These are phyloP conservation scores for Parmelia sp. DNA, from an alignment of 495 filamentous ascomycete genomes.

Conservation along the genomic window DNA sequence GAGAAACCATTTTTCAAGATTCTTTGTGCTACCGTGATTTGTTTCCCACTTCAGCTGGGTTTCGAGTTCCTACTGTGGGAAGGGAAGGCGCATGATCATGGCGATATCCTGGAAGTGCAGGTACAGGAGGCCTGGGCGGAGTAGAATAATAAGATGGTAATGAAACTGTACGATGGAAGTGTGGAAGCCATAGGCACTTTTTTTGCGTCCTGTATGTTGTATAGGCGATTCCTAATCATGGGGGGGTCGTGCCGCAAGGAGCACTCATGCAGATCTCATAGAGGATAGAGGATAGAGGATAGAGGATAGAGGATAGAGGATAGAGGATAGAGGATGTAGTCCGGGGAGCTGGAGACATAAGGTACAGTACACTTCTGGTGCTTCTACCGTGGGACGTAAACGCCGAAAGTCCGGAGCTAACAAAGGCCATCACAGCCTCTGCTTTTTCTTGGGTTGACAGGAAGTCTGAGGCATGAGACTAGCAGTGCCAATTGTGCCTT, in stretches of 20 bases:
- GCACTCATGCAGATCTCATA: not conserved
- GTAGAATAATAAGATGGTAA: no score
- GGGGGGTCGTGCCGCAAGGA: not conserved
- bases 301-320: no score
- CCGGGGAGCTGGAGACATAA: no score
- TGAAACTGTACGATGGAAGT: not conserved
- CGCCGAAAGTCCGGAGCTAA: not conserved
- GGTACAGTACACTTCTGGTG: no score
- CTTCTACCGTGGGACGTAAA: no score
- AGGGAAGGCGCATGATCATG: not conserved
- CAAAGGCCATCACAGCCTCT: not conserved
- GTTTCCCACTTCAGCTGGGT: no score
- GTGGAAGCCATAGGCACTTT: not conserved
- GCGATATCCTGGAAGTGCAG: no score
- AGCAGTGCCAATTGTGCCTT: conserved; percentile 1
- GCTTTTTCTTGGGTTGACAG: not conserved
- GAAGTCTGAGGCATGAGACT: not conserved
- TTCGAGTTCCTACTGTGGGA: no score
- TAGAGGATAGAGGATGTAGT: no score
- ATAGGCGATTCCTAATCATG: not conserved
- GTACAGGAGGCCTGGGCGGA: no score
- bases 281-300: no score
- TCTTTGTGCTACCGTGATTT: not conserved
- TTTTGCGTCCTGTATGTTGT: not conserved
- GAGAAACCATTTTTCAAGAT: not conserved